Evolutionary conservation across 2,329 filamentous ascomycete genomes (phyloP).

Genomic region (Ophiostoma himal-ulmi): DNA sequence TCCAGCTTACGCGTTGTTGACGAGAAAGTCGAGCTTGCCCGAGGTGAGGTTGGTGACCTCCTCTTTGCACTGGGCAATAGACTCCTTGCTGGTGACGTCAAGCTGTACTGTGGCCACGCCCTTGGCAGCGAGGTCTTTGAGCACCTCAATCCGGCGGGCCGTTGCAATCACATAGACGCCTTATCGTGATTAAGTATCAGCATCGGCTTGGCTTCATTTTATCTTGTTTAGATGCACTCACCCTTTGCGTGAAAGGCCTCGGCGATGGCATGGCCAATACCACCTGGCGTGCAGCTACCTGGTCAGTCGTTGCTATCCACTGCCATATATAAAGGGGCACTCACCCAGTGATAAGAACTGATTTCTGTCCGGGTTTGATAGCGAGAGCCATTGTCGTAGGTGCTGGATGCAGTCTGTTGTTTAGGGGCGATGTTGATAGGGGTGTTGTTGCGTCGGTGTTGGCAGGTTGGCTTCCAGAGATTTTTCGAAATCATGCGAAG

Average conservation of each 20-base stretch:
- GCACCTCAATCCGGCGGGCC: slow-evolving; percentile 45
- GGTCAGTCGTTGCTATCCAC: neutral
- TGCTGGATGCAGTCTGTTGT: neutral
- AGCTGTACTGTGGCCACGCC: slow-evolving; percentile 48
- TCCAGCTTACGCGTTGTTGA: slow-evolving; percentile 51
- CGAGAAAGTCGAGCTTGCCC: slow-evolving; percentile 51
- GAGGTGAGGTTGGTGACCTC: slow-evolving; percentile 45
- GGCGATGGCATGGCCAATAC: slow-evolving; percentile 51
- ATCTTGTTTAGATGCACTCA: slow-evolving; percentile 27
- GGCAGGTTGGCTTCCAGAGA: neutral
- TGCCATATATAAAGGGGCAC: slow-evolving; percentile 16
- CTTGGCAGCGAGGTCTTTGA: slow-evolving; percentile 40
- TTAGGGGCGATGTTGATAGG: neutral
- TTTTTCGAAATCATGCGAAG: neutral
- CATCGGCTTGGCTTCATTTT: neutral
- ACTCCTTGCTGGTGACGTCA: slow-evolving; percentile 49
- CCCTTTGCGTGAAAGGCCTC: slow-evolving; percentile 49
- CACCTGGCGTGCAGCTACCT: slow-evolving; percentile 51
- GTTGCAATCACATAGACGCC: slow-evolving; percentile 53
- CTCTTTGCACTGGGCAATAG: slow-evolving; percentile 44
- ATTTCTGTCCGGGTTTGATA: slow-evolving; percentile 35
- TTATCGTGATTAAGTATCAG: neutral
- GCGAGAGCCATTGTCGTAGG: slow-evolving; percentile 10
- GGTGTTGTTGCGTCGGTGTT: neutral
- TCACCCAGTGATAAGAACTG: slow-evolving; percentile 48